Percentiles rank a stretch among this genome's conserved stretches.
These are phyloP conservation scores for Euphorbia pulcherrima DNA, from an alignment of 345 rosid genomes.

Conservation along the genomic window DNA sequence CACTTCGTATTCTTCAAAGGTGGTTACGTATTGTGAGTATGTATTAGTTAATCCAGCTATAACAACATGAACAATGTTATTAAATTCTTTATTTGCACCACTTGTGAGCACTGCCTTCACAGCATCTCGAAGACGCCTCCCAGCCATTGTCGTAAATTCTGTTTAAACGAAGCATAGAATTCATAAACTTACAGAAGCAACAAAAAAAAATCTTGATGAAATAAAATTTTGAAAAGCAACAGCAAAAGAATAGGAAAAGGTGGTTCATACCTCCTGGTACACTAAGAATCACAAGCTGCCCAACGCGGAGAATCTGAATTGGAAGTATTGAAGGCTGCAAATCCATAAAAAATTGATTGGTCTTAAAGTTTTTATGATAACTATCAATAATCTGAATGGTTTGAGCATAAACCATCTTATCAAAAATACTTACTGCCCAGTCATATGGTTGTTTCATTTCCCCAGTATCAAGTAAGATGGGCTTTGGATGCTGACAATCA, in stretches of 20 bases:
- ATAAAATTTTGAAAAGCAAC: not conserved
- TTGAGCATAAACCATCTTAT: slow-evolving; percentile 9
- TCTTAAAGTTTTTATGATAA: not conserved
- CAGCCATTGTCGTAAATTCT: slow-evolving; percentile 99
- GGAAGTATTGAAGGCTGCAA: slow-evolving; percentile 96
- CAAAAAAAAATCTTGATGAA: not conserved
- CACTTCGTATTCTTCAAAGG: slow-evolving; percentile 84
- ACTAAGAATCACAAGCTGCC: slow-evolving; percentile 81
- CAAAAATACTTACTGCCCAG: slow-evolving; percentile 69
- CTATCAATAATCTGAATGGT: slow-evolving; percentile 1
- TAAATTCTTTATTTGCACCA: slow-evolving; percentile 44
- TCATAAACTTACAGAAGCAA: slow-evolving; percentile 1
- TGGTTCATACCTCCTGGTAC: slow-evolving; percentile 81
- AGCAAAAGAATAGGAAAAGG: not conserved
- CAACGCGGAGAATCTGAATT: slow-evolving; percentile 77
- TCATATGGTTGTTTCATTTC: slow-evolving; percentile 93
- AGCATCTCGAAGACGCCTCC: slow-evolving; percentile 97
- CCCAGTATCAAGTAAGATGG: slow-evolving; percentile 95
- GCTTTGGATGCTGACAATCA: slow-evolving; percentile 87
- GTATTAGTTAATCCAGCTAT: slow-evolving; percentile 92
- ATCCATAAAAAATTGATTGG: slow-evolving; percentile 20
- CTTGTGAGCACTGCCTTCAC: slow-evolving; percentile 62
- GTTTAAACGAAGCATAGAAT: slow-evolving; percentile 20
- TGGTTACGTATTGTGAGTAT: slow-evolving; percentile 88
- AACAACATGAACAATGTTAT: slow-evolving; percentile 58